Percentiles rank a stretch among this genome's conserved stretches.
Evolutionary conservation across 208 protist species (phyloP).

Genomic region (Acanthamoeba polyphaga): DNA sequence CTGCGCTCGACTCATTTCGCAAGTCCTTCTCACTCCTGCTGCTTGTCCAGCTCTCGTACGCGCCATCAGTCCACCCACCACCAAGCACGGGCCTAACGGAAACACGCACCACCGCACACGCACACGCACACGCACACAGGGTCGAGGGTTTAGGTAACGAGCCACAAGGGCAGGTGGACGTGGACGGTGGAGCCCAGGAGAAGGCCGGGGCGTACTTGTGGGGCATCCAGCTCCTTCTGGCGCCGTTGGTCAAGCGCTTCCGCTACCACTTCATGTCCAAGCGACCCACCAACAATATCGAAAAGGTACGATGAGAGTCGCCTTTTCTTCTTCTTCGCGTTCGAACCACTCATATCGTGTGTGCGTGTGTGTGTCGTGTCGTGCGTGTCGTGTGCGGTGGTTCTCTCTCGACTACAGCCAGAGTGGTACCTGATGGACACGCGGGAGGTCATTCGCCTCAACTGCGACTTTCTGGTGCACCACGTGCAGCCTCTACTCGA

Average conservation of each 20-base stretch:
- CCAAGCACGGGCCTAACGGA: background rate
- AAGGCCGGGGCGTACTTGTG: constrained; percentile 4
- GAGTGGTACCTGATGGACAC: constrained; percentile 42
- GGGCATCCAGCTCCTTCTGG: constrained; percentile 14
- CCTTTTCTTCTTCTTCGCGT: background rate
- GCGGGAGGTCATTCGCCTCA: constrained; percentile 44
- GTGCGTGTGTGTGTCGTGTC: too few species aligned
- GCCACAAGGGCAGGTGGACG: background rate
- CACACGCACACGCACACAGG: background rate
- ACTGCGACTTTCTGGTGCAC: background rate
- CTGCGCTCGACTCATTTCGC: background rate
- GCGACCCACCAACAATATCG: constrained; percentile 37
- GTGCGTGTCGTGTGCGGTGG: background rate
- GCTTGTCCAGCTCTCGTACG: constrained; percentile 16
- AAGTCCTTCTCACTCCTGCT: constrained; percentile 6
- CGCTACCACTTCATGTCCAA: constrained; percentile 50
- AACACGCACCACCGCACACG: background rate
- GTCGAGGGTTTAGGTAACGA: background rate
- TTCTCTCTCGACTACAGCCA: background rate
- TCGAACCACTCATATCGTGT: background rate
- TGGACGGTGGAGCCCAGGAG: background rate
- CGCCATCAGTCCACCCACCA: background rate
- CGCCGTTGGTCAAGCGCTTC: constrained; percentile 31
- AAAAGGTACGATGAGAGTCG: background rate
- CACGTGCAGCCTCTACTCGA: constrained; percentile 17